Evolutionary conservation across 2,329 filamentous ascomycete genomes (phyloP).

Genomic region (Pseudogymnoascus sp.): DNA sequence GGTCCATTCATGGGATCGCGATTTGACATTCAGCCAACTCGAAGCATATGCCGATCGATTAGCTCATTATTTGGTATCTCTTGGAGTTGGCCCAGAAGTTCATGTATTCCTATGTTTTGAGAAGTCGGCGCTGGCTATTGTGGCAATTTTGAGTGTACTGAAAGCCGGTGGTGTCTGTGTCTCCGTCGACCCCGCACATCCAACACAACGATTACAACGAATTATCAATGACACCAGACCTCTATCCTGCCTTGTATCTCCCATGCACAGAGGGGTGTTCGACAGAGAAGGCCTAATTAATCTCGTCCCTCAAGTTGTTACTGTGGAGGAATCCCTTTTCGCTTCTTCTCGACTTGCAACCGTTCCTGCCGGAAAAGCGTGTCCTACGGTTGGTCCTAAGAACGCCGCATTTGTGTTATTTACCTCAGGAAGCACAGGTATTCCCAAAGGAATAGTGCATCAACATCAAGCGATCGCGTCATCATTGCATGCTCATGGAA

Average conservation of each 20-base stretch:
- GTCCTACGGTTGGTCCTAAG: neutral
- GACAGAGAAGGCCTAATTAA: neutral
- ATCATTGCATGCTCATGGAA: conserved; percentile 2
- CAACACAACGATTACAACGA: conserved; percentile 9
- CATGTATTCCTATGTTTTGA: conserved; percentile 20
- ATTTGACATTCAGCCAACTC: conserved; percentile 3
- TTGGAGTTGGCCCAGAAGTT: conserved; percentile 13
- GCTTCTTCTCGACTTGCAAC: neutral
- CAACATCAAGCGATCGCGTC: conserved; percentile 16
- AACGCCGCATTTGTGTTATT: conserved; percentile 18
- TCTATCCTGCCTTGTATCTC: neutral
- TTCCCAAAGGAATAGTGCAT: conserved; percentile 19
- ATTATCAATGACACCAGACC: neutral
- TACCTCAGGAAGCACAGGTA: conserved; percentile 20
- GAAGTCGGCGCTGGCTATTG: conserved; percentile 22
- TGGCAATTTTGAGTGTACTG: conserved; percentile 24
- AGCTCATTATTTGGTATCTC: conserved; percentile 8
- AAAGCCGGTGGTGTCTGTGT: conserved; percentile 27
- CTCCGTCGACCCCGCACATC: conserved; percentile 24
- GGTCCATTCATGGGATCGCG: conserved; percentile 7
- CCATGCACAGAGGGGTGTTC: neutral
- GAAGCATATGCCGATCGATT: neutral
- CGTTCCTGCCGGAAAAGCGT: neutral
- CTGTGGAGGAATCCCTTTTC: neutral
- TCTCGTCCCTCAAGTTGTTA: neutral